Evolutionary conservation across 441 rosid genomes (phyloP), one percentile per base, ranked within the genome.

Genomic region (Erodium trifolium): DNA sequence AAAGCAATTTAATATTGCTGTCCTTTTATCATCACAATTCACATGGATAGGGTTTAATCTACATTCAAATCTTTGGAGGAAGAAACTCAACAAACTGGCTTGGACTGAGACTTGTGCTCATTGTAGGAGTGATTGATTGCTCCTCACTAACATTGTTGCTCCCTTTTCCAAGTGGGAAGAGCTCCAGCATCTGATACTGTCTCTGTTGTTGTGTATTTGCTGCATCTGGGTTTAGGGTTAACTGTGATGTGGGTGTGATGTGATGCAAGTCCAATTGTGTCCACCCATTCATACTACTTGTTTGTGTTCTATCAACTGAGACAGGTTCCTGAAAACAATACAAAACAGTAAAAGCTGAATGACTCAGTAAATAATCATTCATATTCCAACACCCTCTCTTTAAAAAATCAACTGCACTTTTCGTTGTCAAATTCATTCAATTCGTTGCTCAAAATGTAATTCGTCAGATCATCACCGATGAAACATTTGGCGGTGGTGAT

Each of bases 21-120:
- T 75, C 74, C 69, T 68, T 73, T 78, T 78, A 62, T 77, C 62
- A 71, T 65, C 89, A 23, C 27, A 23, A 23, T 23, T 23, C 27
- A 83, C 89, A 83, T 82, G 65, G 65, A 60, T 60, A 27, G 85
- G 80, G 66, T 65, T 77, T 17, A 5, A 4, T 9, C n/a, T 8
- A 18, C 8, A 31, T 23, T 86, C 77, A 86, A 67, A 73, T 82
- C 77, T 80, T 87, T 76, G 80, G 80, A 64, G 93, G 90, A 66
- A 88, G 83, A 76, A 86, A 88, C 84, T 88, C 91, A 68, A 84
- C 73, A 69, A 70, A 84, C 75, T 81, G 80, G 80, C 68, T 70
- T 68, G 81, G 78, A 66, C 72, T 82, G 74, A 78, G 73, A 65
- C 66, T 74, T 51, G 75, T 67, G 60, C 74, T 79, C 67, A 78